A percentile compares a stretch with the other conserved stretches of the same genome.
These are phyloP conservation scores for Neurospora sp. DNA, from an alignment of 495 filamentous ascomycete genomes.

Conservation along the genomic window DNA sequence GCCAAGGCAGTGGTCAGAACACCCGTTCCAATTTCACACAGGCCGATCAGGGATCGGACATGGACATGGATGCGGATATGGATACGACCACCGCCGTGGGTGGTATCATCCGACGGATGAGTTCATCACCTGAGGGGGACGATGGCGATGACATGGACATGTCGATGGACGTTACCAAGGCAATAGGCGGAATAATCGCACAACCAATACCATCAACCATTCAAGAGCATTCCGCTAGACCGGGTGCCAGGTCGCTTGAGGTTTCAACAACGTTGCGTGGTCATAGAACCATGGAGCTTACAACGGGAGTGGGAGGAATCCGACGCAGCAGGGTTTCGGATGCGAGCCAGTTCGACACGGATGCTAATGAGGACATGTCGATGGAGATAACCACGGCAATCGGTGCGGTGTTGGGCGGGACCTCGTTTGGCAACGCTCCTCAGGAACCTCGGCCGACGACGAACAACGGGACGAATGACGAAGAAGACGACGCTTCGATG, in stretches of 20 bases:
- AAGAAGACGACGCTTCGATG: constrained; percentile 22
- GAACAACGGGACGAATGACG: constrained; percentile 17
- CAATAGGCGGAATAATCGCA: constrained; percentile 71
- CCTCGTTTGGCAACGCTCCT: constrained; percentile 15
- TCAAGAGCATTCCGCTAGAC: constrained; percentile 13
- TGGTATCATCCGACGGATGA: constrained; percentile 37
- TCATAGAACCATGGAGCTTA: constrained; percentile 73
- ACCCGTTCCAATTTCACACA: constrained; percentile 3
- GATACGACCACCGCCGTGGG: constrained; percentile 49
- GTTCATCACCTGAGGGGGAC: constrained; percentile 19
- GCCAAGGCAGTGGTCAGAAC: constrained; percentile 7
- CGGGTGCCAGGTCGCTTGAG: constrained; percentile 1
- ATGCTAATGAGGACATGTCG: constrained; percentile 57
- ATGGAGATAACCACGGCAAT: constrained; percentile 75
- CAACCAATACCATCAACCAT: constrained; percentile 22
- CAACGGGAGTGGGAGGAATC: constrained; percentile 62
- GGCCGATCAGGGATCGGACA: constrained; percentile 20
- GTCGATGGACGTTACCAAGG: constrained; percentile 79
- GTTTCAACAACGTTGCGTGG: constrained; percentile 18
- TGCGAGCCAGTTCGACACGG: constrained; percentile 19
- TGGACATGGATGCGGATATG: constrained; percentile 43
- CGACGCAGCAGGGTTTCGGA: constrained; percentile 15
- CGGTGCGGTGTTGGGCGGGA: constrained; percentile 48
- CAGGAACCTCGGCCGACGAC: constrained; percentile 19
- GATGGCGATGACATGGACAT: constrained; percentile 63